A percentile compares a stretch with the other conserved stretches of the same genome.
Evolutionary conservation across 2,329 filamentous ascomycete genomes (phyloP).

Genomic region (Pseudopithomyces chartarum): DNA sequence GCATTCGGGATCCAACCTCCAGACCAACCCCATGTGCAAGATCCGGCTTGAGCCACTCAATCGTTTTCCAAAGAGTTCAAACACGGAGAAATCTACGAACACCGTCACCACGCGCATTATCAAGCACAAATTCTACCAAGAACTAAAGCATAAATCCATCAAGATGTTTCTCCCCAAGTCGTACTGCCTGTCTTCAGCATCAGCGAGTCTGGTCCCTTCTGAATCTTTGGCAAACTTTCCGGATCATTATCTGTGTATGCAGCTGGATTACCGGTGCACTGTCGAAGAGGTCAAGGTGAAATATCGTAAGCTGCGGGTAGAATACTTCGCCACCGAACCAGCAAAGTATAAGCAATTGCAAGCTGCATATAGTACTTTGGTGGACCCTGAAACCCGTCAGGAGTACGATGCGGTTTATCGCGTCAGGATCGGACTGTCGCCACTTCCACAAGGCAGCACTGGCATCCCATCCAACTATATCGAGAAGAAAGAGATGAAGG

Average conservation of each 20-base stretch:
- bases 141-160: neutral
- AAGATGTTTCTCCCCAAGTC: slow-evolving; percentile 1
- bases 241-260: slow-evolving; percentile 40
- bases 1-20: neutral
- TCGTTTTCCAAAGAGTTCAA: neutral
- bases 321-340: slow-evolving; percentile 35
- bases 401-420: slow-evolving; percentile 34
- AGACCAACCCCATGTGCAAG: neutral
- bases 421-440: slow-evolving; percentile 11
- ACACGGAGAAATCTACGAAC: neutral
- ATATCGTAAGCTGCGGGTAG: slow-evolving; percentile 31
- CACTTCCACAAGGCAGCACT: neutral
- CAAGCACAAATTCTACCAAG: neutral
- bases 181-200: neutral
- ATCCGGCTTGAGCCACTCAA: neutral
- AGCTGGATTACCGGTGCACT: slow-evolving; percentile 28
- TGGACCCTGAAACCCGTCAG: slow-evolving; percentile 30
- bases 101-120: no score
- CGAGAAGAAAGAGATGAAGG: neutral
- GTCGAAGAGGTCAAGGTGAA: slow-evolving; percentile 35
- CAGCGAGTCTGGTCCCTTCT: neutral
- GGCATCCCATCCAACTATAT: neutral
- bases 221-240: slow-evolving; percentile 17
- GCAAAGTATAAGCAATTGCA: slow-evolving; percentile 38
- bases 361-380: slow-evolving; percentile 35